Base-by-base conservation (phyloP, 2,329 filamentous ascomycete genomes). In the Talaromyces sp. region DNA sequence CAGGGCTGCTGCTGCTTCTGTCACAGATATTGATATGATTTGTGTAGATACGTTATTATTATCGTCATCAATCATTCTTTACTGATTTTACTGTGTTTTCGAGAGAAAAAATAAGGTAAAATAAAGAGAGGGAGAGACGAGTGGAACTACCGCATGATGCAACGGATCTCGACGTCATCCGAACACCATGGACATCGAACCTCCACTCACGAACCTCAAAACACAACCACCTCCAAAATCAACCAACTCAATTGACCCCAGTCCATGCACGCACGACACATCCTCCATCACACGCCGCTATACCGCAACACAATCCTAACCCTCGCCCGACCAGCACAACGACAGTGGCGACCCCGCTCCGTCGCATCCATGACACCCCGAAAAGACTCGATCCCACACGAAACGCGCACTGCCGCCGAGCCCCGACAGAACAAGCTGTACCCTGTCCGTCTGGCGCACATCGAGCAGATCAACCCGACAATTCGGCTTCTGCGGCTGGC, bases 381-480 rank as follows among this genome's bases (percentile, higher is more conserved):
- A 47, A 74, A 75, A 64, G 70, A 73, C 57, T 76, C 72, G 1
- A 69, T 77, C 53, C 77, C 78, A 22, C 91, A 95, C 70, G 79
- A 89, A 62, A 84, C 92, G 66, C 84, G 91, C 58, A 96, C 92
- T 11, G 88, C 89, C 3, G 76, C 82, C 44, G 89, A 95, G 71
- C 90, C 88, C 49, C 86, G 92, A 61, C 85, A 89, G 62, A 77
- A 83, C 63, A 84, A 84, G 17, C 76, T 92, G 7, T 84, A 91
- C 71, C 75, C 77, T 2, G 88, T 92, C 17, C 82, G 78, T 3
- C 70, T 96, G 10, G 78, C 80, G 51, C 75, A 81, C 49, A 83
- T 96, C 58, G 78, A 85, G 25, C 77, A 86, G 62, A 80, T 91
- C 66, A 93, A 91, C 72, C 78, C 84, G 22, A 81, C 79, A 2